These are phyloP conservation scores for Pestalotiopsis fici DNA, from an alignment of 2,329 filamentous ascomycete species.

Conservation along the genomic window DNA sequence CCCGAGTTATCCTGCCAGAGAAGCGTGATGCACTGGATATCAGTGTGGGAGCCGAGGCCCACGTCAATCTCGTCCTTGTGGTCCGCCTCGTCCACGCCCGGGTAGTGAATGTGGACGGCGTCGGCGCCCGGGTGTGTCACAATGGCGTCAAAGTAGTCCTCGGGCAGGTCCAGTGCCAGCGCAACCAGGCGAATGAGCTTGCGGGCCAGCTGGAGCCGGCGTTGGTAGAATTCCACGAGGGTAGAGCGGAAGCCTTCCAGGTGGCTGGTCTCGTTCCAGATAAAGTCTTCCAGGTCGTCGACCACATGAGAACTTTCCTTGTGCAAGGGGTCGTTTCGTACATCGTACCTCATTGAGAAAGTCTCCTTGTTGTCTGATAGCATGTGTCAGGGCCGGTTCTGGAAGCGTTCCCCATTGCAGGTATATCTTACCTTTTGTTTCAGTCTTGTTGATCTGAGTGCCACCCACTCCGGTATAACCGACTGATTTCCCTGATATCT, in stretches of 20 bases:
- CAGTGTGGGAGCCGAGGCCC: constrained; percentile 46
- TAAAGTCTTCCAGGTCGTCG: constrained; percentile 19
- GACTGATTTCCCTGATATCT: constrained; percentile 35
- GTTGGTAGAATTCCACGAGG: constrained; percentile 33
- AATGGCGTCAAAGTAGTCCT: constrained; percentile 40
- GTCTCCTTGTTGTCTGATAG: constrained; percentile 25
- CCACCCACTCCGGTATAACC: constrained; percentile 40
- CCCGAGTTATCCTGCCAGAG: constrained; percentile 43
- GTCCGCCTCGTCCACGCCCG: constrained; percentile 24
- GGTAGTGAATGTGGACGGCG: constrained; percentile 38
- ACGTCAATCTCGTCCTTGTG: constrained; percentile 21
- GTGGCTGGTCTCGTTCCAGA: constrained; percentile 26
- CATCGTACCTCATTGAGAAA: constrained; percentile 38
- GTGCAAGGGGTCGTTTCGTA: constrained; percentile 37
- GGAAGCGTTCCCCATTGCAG: constrained; percentile 31
- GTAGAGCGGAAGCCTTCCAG: constrained; percentile 35
- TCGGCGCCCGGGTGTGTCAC: constrained; percentile 28
- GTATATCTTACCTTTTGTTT: constrained; percentile 31
- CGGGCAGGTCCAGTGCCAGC: constrained; percentile 38
- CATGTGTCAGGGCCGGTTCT: constrained; percentile 23
- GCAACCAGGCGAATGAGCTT: constrained; percentile 39
- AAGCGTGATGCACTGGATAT: constrained; percentile 50
- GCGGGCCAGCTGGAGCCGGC: constrained; percentile 36
- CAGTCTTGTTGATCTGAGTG: constrained; percentile 28
- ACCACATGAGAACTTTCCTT: constrained; percentile 8